Evolutionary conservation across 768 basidiomycete species (phyloP).

Genomic region (Polyporus arcularius): DNA sequence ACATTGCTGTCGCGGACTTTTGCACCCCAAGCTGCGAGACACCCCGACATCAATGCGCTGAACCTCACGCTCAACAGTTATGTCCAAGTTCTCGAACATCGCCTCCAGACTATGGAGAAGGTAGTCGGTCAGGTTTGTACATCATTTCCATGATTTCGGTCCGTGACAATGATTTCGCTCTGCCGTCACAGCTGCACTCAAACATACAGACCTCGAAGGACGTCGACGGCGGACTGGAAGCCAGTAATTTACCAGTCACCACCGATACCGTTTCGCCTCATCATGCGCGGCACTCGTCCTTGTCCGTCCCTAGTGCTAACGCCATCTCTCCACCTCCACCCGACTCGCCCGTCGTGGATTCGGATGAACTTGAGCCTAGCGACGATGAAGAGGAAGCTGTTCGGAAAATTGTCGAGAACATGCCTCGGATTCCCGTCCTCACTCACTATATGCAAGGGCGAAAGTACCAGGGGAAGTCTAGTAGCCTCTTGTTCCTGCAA

Average conservation of each 20-base stretch:
- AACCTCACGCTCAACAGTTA: constrained; percentile 8
- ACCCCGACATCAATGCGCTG: too few species aligned
- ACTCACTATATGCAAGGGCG: not conserved
- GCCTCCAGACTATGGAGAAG: constrained; percentile 25
- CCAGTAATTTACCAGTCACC: not conserved
- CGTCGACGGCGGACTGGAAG: constrained; percentile 3
- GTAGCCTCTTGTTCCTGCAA: constrained; percentile 22
- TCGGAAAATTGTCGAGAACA: constrained; percentile 4
- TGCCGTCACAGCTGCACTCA: not conserved
- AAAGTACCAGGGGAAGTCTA: constrained; percentile 24
- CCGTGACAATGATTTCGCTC: not conserved
- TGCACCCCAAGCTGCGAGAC: too few species aligned
- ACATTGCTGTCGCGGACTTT: not conserved
- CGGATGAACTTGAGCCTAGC: constrained; percentile 18
- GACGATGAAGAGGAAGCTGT: constrained; percentile 22
- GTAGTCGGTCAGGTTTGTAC: constrained; percentile 4
- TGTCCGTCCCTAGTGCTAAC: not conserved
- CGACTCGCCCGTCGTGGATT: not conserved
- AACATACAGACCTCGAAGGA: not conserved
- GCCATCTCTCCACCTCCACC: not conserved
- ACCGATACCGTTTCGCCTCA: not conserved
- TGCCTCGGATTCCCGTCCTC: not conserved
- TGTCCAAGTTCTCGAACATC: constrained; percentile 22
- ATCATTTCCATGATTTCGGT: not conserved
- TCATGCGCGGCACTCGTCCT: not conserved